Conservation (phyloP, 2,329 filamentous ascomycete genomes). For the Fusarium tricinctum region DNA sequence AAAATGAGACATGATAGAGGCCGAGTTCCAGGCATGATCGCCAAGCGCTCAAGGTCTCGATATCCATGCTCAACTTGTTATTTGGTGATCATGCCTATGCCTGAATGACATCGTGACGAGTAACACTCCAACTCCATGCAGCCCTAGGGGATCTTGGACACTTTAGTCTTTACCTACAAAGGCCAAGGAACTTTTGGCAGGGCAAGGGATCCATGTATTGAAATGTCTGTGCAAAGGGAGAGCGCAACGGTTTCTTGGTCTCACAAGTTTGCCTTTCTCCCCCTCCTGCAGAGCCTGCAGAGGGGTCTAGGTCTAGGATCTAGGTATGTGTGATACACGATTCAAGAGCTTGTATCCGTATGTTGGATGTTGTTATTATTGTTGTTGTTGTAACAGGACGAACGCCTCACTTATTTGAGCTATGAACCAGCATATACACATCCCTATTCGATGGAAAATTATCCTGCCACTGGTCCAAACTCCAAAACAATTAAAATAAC, state of each 20-base stretch:
- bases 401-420: conserved; percentile 6
- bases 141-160: conserved; percentile 33
- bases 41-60: conserved; percentile 24
- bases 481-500: not conserved
- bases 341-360: too few relatives aligned
- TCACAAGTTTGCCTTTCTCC: conserved; percentile 18
- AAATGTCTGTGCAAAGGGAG: conserved; percentile 27
- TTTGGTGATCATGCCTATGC: conserved; percentile 25
- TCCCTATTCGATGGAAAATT: not conserved
- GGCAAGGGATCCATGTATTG: conserved; percentile 35
- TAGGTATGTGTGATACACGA: too few relatives aligned
- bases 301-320: conserved; percentile 8
- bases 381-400: too few relatives aligned
- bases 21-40: conserved; percentile 40
- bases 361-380: too few relatives aligned
- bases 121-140: conserved; percentile 9
- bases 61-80: conserved; percentile 14
- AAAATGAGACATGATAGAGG: conserved; percentile 24
- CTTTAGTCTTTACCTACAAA: too few relatives aligned
- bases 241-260: conserved; percentile 25
- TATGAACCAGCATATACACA: not conserved
- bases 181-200: conserved; percentile 28
- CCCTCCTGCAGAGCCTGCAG: not conserved
- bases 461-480: not conserved
- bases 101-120: conserved; percentile 21